A percentile compares a stretch with the other conserved stretches of the same genome.
phyloP scores from a whole-genome alignment of 2,329 filamentous ascomycete genomes.

The Diaporthe citrichinensis region DNA sequence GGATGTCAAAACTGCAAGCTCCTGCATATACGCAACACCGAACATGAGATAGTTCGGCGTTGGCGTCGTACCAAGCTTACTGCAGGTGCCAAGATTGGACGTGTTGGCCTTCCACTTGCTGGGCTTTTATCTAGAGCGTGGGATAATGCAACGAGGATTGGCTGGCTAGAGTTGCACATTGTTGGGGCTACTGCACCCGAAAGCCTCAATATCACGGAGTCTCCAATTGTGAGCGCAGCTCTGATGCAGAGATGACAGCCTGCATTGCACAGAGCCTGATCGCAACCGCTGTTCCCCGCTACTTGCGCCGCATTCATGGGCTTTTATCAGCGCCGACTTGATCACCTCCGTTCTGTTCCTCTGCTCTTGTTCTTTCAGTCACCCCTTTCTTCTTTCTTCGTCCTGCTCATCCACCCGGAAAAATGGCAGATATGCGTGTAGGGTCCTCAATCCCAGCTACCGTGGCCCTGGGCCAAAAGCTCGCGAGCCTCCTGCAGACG shows the following conservation, averaged over 20 bases:
- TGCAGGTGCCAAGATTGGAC: slow-evolving; percentile 14
- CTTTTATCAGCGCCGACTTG: neutral
- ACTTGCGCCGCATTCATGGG: neutral
- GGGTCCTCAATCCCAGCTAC: slow-evolving; percentile 26
- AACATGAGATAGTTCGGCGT: slow-evolving; percentile 9
- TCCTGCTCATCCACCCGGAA: neutral
- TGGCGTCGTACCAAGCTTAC: neutral
- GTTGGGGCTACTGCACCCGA: slow-evolving; percentile 29
- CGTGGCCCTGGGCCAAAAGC: slow-evolving; percentile 35
- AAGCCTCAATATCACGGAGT: slow-evolving; percentile 11
- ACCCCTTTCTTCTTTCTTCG: no score
- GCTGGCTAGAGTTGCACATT: slow-evolving; percentile 2
- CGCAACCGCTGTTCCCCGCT: neutral
- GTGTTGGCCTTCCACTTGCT: slow-evolving; percentile 19
- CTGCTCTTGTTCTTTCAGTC: neutral
- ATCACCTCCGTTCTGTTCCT: no score
- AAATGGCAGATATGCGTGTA: slow-evolving; percentile 7
- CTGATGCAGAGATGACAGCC: slow-evolving; percentile 7
- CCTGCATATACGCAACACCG: neutral
- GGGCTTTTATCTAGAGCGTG: neutral
- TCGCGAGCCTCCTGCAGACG: slow-evolving; percentile 24
- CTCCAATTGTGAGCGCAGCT: slow-evolving; percentile 23
- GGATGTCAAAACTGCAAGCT: neutral
- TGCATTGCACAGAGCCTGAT: neutral
- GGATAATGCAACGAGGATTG: slow-evolving; percentile 24